Base-by-base conservation (phyloP, 2,329 filamentous ascomycete genomes). In the Xylaria sp. region DNA sequence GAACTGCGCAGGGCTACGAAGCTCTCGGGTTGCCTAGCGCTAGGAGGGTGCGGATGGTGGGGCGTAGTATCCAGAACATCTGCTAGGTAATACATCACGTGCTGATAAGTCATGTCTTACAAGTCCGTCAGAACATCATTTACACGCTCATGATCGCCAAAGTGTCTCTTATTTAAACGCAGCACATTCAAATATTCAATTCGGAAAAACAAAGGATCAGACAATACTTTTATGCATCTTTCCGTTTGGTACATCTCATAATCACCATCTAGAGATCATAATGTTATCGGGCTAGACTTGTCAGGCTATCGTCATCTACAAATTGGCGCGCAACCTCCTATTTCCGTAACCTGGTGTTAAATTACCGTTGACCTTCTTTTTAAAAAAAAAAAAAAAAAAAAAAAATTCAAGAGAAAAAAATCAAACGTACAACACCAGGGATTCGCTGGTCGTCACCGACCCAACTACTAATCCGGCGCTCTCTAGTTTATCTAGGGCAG, bases 1-100 rank as follows among this genome's bases (percentile, higher is more conserved):
- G 58, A 45, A 62, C 52, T 56, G 62, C 64, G 58, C 53, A 69
- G 68, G 68, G 66, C 62, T 66, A 70, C 70, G 70, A 72, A 72
- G 70, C 69, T 69, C 69, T 64, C 61, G 28, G 63, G 70, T 48
- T 72, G 70, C 70, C 70, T 72, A 36, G 30, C 50, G 10, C 30
- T 36, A 23, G 20, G 18, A 41, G 28, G 28, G 34, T 56, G 53
- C 34, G 53, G 34, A 32, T 36, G 9, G 15, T 36, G 41, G 53
- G 53, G 53, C 50, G 50, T 30, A 50, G 9, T 23, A 15, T 28
- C 12, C 10, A 34, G 48, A 30, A 32, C n/a, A 10, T 43, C 41
- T n/a, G 18, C 20, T 6, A n/a, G n/a, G n/a, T n/a, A 1, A 10
- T 46, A 3, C 43, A 57, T 57, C 53, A 57, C 53, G 53, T 57